phyloP scores from a whole-genome alignment of 768 basidiomycete species.

The Leccinum pellstonianum region DNA sequence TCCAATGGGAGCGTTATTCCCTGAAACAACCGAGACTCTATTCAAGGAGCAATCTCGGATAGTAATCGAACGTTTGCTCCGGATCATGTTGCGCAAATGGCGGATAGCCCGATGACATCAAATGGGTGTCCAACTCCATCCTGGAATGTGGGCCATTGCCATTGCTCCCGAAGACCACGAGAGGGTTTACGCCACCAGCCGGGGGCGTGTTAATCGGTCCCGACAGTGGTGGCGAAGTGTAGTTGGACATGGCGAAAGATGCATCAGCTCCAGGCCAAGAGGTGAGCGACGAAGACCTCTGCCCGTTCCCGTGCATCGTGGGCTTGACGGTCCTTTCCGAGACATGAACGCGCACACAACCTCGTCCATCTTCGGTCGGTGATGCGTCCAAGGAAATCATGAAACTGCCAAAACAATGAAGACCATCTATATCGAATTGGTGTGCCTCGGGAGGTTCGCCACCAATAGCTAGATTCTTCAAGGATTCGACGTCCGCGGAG shows the following conservation, averaged over 20 bases:
- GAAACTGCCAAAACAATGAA: constrained; percentile 50
- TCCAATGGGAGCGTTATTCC: neutral
- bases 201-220: constrained; percentile 37
- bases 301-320: constrained; percentile 15
- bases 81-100: constrained; percentile 30
- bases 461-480: constrained; percentile 32
- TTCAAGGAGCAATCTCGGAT: constrained; percentile 26
- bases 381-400: constrained; percentile 74
- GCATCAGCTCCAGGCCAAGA: constrained; percentile 27
- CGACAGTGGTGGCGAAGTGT: constrained; percentile 36
- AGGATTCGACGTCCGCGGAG: constrained; percentile 35
- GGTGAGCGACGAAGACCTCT: constrained; percentile 21
- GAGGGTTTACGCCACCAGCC: constrained; percentile 33
- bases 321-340: constrained; percentile 37
- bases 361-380: constrained; percentile 63
- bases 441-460: constrained; percentile 44
- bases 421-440: constrained; percentile 49
- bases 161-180: constrained; percentile 61
- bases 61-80: constrained; percentile 31
- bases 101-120: constrained; percentile 29
- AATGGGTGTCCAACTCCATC: constrained; percentile 23
- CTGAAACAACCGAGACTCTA: constrained; percentile 11
- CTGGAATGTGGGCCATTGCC: constrained; percentile 33
- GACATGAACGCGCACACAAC: constrained; percentile 71
- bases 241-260: constrained; percentile 21